Percentiles rank a stretch among this genome's conserved stretches.
phyloP scores from a whole-genome alignment of 768 basidiomycete genomes.

The Paxillus ammoniavirescens region DNA sequence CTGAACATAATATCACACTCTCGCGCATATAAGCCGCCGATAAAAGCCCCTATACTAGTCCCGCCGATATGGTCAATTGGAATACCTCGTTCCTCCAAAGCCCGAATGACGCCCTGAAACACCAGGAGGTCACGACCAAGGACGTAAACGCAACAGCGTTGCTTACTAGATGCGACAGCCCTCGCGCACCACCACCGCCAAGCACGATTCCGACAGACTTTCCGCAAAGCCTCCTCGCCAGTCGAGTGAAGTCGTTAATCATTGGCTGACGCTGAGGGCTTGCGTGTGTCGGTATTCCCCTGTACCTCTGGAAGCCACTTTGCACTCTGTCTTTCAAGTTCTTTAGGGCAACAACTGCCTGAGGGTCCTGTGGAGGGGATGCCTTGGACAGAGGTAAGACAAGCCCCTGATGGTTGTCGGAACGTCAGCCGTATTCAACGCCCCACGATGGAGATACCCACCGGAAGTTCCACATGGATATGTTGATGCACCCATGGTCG shows the following conservation, averaged over 20 bases:
- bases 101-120: slow-evolving; percentile 83
- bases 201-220: slow-evolving; percentile 92
- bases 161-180: slow-evolving; percentile 66
- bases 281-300: slow-evolving; percentile 57
- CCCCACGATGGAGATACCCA: slow-evolving; percentile 32
- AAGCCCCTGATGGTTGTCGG: slow-evolving; percentile 54
- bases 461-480: slow-evolving; percentile 89
- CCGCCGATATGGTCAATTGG: slow-evolving; percentile 94
- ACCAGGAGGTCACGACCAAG: slow-evolving; percentile 7
- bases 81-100: slow-evolving; percentile 86
- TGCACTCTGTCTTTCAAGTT: slow-evolving; percentile 93
- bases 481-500: slow-evolving; percentile 97
- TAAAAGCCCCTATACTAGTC: slow-evolving; percentile 90
- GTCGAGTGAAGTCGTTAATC: slow-evolving; percentile 86
- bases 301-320: slow-evolving; percentile 84
- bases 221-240: slow-evolving; percentile 90
- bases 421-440: not conserved
- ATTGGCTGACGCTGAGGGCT: slow-evolving; percentile 78
- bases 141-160: slow-evolving; percentile 6
- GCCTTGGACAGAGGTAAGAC: slow-evolving; percentile 64
- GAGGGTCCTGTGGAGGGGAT: slow-evolving; percentile 71
- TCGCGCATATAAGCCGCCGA: slow-evolving; percentile 93
- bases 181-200: slow-evolving; percentile 96
- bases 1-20: slow-evolving; percentile 90
- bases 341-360: slow-evolving; percentile 85